These are phyloP conservation scores for Reticulascus tulasneorum DNA, from an alignment of 2,329 filamentous ascomycete genomes.

Conservation along the genomic window DNA sequence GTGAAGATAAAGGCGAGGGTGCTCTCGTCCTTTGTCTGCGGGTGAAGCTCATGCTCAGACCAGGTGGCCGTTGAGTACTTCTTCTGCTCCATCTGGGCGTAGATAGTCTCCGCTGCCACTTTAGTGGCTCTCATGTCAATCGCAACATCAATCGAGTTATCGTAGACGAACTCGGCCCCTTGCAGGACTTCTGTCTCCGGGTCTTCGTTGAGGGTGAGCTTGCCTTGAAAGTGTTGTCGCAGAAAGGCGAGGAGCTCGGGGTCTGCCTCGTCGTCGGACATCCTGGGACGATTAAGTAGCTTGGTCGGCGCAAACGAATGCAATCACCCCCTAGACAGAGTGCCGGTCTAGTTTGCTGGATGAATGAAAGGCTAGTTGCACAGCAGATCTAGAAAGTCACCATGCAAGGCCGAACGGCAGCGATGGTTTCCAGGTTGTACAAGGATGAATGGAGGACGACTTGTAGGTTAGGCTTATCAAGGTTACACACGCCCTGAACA, in stretches of 20 bases:
- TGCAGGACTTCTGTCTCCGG: slow-evolving; percentile 80
- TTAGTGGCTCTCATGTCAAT: slow-evolving; percentile 81
- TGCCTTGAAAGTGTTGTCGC: slow-evolving; percentile 69
- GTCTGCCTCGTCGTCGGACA: slow-evolving; percentile 92
- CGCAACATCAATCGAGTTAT: slow-evolving; percentile 90
- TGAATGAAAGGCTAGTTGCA: too few species aligned
- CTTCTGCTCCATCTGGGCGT: slow-evolving; percentile 77
- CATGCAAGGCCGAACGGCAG: too few species aligned
- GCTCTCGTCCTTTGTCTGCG: slow-evolving; percentile 71
- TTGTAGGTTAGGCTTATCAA: too few species aligned
- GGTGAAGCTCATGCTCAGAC: slow-evolving; percentile 86
- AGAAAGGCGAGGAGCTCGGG: slow-evolving; percentile 82
- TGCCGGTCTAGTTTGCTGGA: too few species aligned
- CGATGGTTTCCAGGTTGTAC: too few species aligned
- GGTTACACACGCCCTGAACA: too few species aligned
- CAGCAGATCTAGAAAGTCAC: too few species aligned
- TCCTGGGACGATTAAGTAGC: too few species aligned
- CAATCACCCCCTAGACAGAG: too few species aligned
- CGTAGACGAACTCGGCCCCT: slow-evolving; percentile 79
- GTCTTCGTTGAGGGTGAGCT: slow-evolving; percentile 48
- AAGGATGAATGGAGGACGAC: too few species aligned
- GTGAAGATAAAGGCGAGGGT: slow-evolving; percentile 93
- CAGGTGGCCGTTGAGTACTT: slow-evolving; percentile 81
- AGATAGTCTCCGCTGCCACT: slow-evolving; percentile 74
- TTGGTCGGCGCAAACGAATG: not conserved